These are phyloP conservation scores for Taiwanofungus camphoratus DNA, from an alignment of 1,284 basidiomycete species.

Conservation along the genomic window DNA sequence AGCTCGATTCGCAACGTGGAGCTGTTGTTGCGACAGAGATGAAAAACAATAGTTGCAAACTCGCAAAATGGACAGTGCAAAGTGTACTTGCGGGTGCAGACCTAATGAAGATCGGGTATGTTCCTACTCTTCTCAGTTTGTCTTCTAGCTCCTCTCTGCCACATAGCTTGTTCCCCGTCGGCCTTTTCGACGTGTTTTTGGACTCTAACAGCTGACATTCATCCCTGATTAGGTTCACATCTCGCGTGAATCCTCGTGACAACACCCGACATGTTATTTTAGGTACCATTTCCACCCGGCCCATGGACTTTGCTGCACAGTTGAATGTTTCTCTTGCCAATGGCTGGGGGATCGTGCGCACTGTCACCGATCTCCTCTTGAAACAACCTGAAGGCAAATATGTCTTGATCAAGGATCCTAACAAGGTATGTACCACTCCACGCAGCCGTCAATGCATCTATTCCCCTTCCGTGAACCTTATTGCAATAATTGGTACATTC, in stretches of 20 bases:
- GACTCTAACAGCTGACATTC: neutral
- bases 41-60: constrained; percentile 99
- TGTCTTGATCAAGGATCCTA: constrained; percentile 92
- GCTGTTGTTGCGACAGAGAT: constrained; percentile 99
- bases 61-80: constrained; percentile 97
- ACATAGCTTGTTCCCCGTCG: neutral
- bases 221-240: constrained; percentile 65
- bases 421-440: constrained; percentile 90
- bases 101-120: constrained; percentile 94
- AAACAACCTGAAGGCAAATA: constrained; percentile 97
- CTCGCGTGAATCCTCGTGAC: constrained; percentile 90
- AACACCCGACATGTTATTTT: constrained; percentile 94
- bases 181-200: neutral
- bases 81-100: constrained; percentile 95
- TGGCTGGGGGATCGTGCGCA: constrained; percentile 98
- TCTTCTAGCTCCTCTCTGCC: neutral
- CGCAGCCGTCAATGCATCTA: too few species aligned
- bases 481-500: too few species aligned
- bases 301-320: constrained; percentile 90
- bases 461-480: too few species aligned
- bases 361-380: constrained; percentile 87
- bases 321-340: constrained; percentile 94
- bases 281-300: constrained; percentile 92
- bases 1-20: constrained; percentile 94
- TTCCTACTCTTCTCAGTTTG: constrained; percentile 9